Conservation (phyloP, 2,329 filamentous ascomycete genomes). For the Exophiala sideris region DNA sequence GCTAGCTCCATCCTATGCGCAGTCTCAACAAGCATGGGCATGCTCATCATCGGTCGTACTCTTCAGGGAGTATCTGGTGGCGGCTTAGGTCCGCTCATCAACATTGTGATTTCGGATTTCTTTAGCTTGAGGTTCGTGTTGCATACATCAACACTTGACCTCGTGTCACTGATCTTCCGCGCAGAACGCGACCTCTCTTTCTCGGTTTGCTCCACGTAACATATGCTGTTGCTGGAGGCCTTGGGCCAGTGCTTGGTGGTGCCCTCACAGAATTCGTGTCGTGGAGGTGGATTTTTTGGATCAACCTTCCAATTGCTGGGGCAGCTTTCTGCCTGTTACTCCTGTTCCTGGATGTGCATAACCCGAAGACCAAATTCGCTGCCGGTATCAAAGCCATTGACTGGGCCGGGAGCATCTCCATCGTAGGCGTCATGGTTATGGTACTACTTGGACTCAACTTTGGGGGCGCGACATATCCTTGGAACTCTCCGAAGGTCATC, state of each 20-base stretch:
- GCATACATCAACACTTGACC: not conserved
- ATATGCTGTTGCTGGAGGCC: slow-evolving; percentile 53
- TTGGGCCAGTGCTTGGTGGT: slow-evolving; percentile 54
- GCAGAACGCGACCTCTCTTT: slow-evolving; percentile 45
- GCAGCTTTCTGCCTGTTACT: slow-evolving; percentile 48
- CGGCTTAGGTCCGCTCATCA: slow-evolving; percentile 50
- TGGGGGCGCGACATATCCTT: slow-evolving; percentile 71
- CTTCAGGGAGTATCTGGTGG: slow-evolving; percentile 54
- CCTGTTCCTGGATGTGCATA: slow-evolving; percentile 53
- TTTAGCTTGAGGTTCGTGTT: slow-evolving; percentile 48
- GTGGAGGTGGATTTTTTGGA: slow-evolving; percentile 55
- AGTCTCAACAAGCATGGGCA: slow-evolving; percentile 43
- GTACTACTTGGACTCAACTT: slow-evolving; percentile 81
- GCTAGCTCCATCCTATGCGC: slow-evolving; percentile 49
- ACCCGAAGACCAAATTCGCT: slow-evolving; percentile 48
- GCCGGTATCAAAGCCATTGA: slow-evolving; percentile 42
- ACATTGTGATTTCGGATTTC: slow-evolving; percentile 54
- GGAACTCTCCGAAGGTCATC: slow-evolving; percentile 70
- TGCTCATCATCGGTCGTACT: slow-evolving; percentile 52
- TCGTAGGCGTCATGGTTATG: slow-evolving; percentile 81
- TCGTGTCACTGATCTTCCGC: not conserved
- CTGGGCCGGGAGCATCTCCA: slow-evolving; percentile 56
- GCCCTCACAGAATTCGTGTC: slow-evolving; percentile 42
- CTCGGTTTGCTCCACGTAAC: slow-evolving; percentile 51
- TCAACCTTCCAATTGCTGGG: slow-evolving; percentile 52